Conservation (phyloP, 345 rosid genomes). For the Clausena lansium region DNA sequence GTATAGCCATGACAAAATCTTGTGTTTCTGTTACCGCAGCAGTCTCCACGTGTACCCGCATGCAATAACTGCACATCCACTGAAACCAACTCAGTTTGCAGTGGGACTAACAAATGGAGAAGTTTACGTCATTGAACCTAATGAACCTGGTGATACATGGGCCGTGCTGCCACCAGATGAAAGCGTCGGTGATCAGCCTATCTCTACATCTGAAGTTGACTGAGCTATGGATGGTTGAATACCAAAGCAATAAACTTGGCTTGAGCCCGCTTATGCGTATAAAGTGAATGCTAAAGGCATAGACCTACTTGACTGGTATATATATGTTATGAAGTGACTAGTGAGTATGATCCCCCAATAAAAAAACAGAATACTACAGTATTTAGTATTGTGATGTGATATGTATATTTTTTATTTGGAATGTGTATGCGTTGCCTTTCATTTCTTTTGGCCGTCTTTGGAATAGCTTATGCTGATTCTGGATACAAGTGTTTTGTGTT, state of each 20-base stretch:
- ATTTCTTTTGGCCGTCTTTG: not conserved
- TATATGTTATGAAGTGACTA: not conserved
- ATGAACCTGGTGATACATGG: slow-evolving; percentile 24
- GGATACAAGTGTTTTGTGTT: not conserved
- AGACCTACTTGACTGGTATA: not conserved
- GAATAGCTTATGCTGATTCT: not conserved
- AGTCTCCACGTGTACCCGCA: slow-evolving; percentile 24
- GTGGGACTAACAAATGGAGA: slow-evolving; percentile 38
- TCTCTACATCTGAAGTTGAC: not conserved
- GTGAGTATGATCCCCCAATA: not conserved
- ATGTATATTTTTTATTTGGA: not conserved
- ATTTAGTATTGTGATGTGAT: not conserved
- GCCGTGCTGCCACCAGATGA: not conserved
- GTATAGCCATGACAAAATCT: not conserved
- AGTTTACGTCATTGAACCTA: slow-evolving; percentile 40
- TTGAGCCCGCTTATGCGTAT: not conserved
- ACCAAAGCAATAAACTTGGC: not conserved
- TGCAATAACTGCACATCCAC: slow-evolving; percentile 40
- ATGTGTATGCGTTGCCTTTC: not conserved
- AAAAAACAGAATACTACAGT: not conserved
- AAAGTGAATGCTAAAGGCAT: not conserved
- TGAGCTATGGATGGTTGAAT: not conserved
- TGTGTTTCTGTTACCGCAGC: slow-evolving; percentile 5
- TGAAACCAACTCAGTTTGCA: slow-evolving; percentile 41
- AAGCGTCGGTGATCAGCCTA: slow-evolving; percentile 2